A percentile compares a stretch with the other conserved stretches of the same genome.
Conservation (phyloP, 768 basidiomycete genomes). For the Mycena venus region DNA sequence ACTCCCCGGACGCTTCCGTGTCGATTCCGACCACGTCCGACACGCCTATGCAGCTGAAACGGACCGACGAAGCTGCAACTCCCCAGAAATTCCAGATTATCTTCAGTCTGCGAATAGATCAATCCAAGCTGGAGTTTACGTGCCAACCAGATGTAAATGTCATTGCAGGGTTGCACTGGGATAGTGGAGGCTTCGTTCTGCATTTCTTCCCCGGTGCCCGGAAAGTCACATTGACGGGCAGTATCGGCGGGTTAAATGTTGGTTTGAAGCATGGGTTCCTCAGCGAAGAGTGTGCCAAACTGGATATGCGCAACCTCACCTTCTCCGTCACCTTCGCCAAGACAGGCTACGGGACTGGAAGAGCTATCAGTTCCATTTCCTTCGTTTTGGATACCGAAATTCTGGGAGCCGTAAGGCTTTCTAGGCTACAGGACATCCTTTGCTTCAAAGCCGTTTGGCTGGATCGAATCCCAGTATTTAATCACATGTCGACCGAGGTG, state of each 20-base stretch:
- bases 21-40: conserved; percentile 26
- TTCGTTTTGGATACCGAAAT: conserved; percentile 89
- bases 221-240: conserved; percentile 81
- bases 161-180: conserved; percentile 91
- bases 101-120: conserved; percentile 92
- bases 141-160: conserved; percentile 95
- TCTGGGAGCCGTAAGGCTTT: conserved; percentile 82
- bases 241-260: conserved; percentile 84
- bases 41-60: background rate
- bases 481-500: conserved; percentile 46
- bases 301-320: conserved; percentile 85
- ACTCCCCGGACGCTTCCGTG: conserved; percentile 5
- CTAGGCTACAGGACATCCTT: conserved; percentile 90
- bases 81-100: conserved; percentile 71
- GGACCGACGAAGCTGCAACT: background rate
- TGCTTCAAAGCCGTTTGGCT: conserved; percentile 97
- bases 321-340: conserved; percentile 83
- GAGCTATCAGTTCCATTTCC: conserved; percentile 70
- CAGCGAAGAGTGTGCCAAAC: conserved; percentile 84
- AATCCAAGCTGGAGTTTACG: conserved; percentile 87
- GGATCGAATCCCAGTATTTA: conserved; percentile 86
- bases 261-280: conserved; percentile 89
- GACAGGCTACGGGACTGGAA: conserved; percentile 51
- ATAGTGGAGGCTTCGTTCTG: conserved; percentile 92
- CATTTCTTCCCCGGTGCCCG: conserved; percentile 81